Evolutionary conservation across 1,139 yeast species (phyloP).

Genomic region (Yamadazyma membranifaciens): DNA sequence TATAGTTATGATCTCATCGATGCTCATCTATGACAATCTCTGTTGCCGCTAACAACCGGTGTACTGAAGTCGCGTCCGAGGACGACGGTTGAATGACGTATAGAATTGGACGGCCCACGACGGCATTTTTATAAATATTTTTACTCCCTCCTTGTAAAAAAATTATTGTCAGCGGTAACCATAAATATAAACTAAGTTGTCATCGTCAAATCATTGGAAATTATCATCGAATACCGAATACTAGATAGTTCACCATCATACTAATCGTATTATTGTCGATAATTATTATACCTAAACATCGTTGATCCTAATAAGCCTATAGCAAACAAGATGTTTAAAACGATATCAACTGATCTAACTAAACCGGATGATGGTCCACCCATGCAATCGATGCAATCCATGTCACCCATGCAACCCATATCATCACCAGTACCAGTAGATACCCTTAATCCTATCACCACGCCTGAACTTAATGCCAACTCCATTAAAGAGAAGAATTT

Average conservation of each 20-base stretch:
- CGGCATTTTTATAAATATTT: not conserved
- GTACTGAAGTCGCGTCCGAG: no score
- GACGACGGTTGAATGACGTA: conserved; percentile 1
- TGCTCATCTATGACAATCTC: no score
- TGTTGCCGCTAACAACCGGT: no score
- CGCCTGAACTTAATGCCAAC: not conserved
- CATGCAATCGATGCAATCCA: not conserved
- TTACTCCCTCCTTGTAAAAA: not conserved
- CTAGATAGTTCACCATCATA: no score
- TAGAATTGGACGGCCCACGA: not conserved
- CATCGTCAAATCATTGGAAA: no score
- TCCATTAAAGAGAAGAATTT: conserved; percentile 22
- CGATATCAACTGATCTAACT: not conserved
- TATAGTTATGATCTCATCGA: no score
- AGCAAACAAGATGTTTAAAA: no score
- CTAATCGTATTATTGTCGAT: no score
- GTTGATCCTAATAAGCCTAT: no score
- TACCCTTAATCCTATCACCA: not conserved
- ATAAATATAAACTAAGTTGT: not conserved
- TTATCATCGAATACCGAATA: no score
- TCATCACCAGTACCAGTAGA: not conserved
- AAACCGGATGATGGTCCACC: not conserved
- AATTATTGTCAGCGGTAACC: not conserved
- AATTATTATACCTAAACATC: no score
- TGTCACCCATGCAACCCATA: not conserved